phyloP scores from a whole-genome alignment of 2,329 filamentous ascomycete genomes.

The Calonectria honghensis region DNA sequence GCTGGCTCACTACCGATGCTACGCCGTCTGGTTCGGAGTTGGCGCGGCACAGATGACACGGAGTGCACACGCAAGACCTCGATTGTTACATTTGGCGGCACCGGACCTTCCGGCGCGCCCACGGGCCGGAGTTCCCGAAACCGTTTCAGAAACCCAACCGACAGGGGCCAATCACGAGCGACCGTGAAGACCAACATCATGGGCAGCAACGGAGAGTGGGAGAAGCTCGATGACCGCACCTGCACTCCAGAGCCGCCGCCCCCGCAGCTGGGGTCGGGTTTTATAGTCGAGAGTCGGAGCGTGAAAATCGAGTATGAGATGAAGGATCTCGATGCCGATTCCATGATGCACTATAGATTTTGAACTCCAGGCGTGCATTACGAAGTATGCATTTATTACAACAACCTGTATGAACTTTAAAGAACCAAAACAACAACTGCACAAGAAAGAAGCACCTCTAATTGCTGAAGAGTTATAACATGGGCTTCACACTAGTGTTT shows the following conservation, averaged over 20 bases:
- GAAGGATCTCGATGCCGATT: neutral
- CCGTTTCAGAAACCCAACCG: conserved; percentile 19
- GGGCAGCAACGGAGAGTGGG: neutral
- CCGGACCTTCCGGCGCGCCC: neutral
- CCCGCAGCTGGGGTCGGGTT: neutral
- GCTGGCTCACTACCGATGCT: conserved; percentile 14
- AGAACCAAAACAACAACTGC: neutral
- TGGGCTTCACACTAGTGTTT: neutral
- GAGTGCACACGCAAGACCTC: neutral
- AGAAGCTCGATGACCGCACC: neutral
- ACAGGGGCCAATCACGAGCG: conserved; percentile 1
- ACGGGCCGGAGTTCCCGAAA: conserved; percentile 15
- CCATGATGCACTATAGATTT: neutral
- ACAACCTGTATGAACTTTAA: neutral
- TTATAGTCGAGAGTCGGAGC: neutral
- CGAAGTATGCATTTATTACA: neutral
- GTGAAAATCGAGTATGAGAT: neutral
- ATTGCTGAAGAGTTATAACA: neutral
- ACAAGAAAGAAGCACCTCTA: neutral
- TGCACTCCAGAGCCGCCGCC: neutral
- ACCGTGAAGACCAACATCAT: conserved; percentile 3
- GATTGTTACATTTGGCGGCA: neutral
- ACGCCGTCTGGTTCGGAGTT: neutral
- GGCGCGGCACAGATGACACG: neutral
- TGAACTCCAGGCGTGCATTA: neutral